Evolutionary conservation across 495 filamentous ascomycete genomes (phyloP).

Genomic region (Daldinia caldariorum): DNA sequence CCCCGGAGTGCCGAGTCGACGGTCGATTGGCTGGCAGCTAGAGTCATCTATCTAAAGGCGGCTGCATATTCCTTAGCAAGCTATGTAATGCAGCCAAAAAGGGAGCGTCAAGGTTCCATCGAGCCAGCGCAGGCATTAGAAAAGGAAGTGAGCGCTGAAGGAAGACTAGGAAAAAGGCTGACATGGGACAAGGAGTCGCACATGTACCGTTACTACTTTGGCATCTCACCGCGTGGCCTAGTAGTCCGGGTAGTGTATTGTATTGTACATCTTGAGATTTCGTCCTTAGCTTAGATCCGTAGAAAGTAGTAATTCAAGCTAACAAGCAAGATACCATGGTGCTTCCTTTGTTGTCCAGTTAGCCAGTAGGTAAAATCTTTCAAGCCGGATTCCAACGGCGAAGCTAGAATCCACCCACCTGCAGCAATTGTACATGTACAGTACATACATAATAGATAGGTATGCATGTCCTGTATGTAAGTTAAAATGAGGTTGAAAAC

Average conservation of each 20-base stretch:
- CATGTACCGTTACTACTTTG: constrained; percentile 22
- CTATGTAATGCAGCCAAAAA: constrained; percentile 47
- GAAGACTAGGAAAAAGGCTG: constrained; percentile 31
- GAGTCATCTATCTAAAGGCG: constrained; percentile 39
- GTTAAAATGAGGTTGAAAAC: constrained; percentile 45
- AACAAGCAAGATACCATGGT: constrained; percentile 21
- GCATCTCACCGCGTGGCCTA: constrained; percentile 33
- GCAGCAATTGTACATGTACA: constrained; percentile 33
- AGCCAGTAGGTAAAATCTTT: constrained; percentile 5
- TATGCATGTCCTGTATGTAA: constrained; percentile 27
- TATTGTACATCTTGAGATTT: constrained; percentile 5
- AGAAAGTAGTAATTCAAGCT: constrained; percentile 14
- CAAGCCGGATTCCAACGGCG: constrained; percentile 19
- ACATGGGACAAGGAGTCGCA: constrained; percentile 25
- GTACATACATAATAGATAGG: too few relatives aligned
- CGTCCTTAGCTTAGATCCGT: neutral
- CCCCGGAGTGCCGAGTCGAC: constrained; percentile 29
- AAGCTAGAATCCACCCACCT: constrained; percentile 38
- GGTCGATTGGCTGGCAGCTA: constrained; percentile 47
- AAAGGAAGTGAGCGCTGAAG: constrained; percentile 9
- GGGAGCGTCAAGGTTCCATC: constrained; percentile 40
- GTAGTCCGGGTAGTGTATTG: neutral
- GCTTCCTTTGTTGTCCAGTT: constrained; percentile 32
- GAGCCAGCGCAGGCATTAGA: constrained; percentile 23
- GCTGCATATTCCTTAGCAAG: constrained; percentile 36